These are phyloP conservation scores for Hansenula sp. DNA, from an alignment of 1,139 yeast species.

Conservation along the genomic window DNA sequence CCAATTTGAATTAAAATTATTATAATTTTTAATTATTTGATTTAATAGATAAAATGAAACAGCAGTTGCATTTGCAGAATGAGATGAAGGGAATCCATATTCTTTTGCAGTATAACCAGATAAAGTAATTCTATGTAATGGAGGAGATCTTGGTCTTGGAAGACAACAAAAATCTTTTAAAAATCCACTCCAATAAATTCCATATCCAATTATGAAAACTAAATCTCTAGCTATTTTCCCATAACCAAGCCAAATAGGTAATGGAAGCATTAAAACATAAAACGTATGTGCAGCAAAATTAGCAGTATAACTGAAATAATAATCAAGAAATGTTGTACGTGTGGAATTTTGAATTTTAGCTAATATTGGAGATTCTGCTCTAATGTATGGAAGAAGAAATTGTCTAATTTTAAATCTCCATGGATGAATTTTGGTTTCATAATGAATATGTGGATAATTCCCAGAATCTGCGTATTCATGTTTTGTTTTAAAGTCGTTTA, in stretches of 20 bases:
- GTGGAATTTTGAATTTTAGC: constrained; percentile 49
- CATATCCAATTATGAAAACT: constrained; percentile 75
- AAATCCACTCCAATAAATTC: constrained; percentile 75
- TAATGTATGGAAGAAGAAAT: constrained; percentile 51
- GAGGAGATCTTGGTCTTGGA: constrained; percentile 93
- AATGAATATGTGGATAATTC: constrained; percentile 61
- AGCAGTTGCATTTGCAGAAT: constrained; percentile 88
- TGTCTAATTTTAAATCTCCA: constrained; percentile 56
- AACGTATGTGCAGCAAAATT: constrained; percentile 91
- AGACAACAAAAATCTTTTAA: constrained; percentile 82
- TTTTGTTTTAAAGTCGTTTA: constrained; percentile 23
- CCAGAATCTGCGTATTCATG: constrained; percentile 58
- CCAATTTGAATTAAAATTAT: constrained; percentile 3
- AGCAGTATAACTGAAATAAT: constrained; percentile 85
- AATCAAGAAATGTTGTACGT: constrained; percentile 55
- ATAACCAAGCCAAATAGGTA: constrained; percentile 82
- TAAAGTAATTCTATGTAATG: constrained; percentile 84
- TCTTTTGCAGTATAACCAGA: constrained; percentile 86
- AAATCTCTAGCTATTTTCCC: constrained; percentile 59
- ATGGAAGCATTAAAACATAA: constrained; percentile 82
- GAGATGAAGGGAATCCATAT: constrained; percentile 93
- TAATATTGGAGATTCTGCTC: constrained; percentile 62
- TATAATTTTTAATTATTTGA: constrained; percentile 7
- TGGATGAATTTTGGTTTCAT: constrained; percentile 53
- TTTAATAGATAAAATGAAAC: constrained; percentile 50